These are phyloP conservation scores for Iris macrosiphon DNA, from an alignment of 106 monocot genomes.

Conservation along the genomic window DNA sequence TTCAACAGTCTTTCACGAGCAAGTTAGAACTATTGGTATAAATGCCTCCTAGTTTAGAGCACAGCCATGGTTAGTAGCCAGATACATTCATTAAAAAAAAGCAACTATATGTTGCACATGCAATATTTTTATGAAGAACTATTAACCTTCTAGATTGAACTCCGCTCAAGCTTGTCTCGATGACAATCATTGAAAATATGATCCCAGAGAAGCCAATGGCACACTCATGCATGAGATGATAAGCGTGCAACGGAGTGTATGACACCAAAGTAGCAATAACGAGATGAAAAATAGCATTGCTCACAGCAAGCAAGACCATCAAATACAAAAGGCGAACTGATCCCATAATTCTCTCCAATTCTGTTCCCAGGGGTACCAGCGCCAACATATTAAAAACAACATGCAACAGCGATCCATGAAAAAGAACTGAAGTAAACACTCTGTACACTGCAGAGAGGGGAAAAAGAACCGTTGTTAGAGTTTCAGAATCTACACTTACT, in stretches of 20 bases:
- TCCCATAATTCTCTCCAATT: constrained; percentile 90
- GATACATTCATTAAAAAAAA: too few species aligned
- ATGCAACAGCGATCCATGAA: constrained; percentile 87
- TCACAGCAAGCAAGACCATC: constrained; percentile 73
- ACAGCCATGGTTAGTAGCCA: too few species aligned
- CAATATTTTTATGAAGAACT: too few species aligned
- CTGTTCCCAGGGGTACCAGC: constrained; percentile 65
- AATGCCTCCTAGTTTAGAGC: too few species aligned
- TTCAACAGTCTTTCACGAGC: too few species aligned
- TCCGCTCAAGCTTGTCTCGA: constrained; percentile 81
- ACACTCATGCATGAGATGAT: constrained; percentile 56
- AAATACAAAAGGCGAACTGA: constrained; percentile 77
- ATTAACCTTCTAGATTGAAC: constrained; percentile 70
- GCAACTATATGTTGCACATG: too few species aligned
- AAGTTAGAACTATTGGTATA: too few species aligned
- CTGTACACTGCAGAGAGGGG: constrained; percentile 69
- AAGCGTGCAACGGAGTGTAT: constrained; percentile 45
- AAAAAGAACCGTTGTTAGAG: too few species aligned
- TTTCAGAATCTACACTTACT: too few species aligned
- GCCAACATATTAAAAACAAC: constrained; percentile 90
- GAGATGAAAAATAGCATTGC: constrained; percentile 73
- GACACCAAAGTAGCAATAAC: constrained; percentile 55
- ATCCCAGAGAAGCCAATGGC: constrained; percentile 88
- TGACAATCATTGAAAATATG: constrained; percentile 88
- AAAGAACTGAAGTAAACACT: constrained; percentile 65